Percentiles rank a stretch among this genome's conserved stretches.
These are phyloP conservation scores for Ogataea angusta DNA, from an alignment of 805 yeast species.

Conservation along the genomic window DNA sequence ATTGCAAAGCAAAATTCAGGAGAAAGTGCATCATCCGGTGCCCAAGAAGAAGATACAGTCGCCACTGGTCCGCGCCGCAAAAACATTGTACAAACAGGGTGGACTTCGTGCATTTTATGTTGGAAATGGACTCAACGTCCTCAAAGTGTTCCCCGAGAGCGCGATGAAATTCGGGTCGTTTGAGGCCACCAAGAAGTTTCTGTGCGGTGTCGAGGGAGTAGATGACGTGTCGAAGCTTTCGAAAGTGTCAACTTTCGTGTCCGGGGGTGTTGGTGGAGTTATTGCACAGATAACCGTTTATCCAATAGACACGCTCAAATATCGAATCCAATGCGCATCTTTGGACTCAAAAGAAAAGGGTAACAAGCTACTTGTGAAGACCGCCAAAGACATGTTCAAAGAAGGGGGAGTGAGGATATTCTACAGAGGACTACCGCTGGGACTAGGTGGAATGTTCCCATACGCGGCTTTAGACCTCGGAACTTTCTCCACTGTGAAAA, in stretches of 20 bases:
- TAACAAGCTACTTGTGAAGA: constrained; percentile 52
- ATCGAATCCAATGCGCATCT: constrained; percentile 89
- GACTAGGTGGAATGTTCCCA: constrained; percentile 95
- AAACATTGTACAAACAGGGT: constrained; percentile 80
- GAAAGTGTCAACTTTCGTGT: constrained; percentile 65
- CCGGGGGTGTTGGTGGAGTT: constrained; percentile 97
- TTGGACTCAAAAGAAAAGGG: constrained; percentile 63
- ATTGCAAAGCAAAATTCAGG: constrained; percentile 32
- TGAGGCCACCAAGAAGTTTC: constrained; percentile 79
- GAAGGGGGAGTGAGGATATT: constrained; percentile 79
- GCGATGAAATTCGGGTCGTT: constrained; percentile 94
- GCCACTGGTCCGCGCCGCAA: constrained; percentile 77
- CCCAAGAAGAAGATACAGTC: constrained; percentile 53
- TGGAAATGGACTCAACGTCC: constrained; percentile 90
- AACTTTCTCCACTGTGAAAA: constrained; percentile 82
- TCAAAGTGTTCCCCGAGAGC: constrained; percentile 89
- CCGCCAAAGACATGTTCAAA: constrained; percentile 72
- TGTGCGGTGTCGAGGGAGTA: constrained; percentile 76
- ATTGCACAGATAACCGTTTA: constrained; percentile 88
- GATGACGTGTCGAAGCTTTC: constrained; percentile 96
- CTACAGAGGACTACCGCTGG: constrained; percentile 85
- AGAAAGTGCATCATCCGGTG: constrained; percentile 40
- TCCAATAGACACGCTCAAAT: constrained; percentile 93
- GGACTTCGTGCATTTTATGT: constrained; percentile 88
- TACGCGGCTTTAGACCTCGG: constrained; percentile 96